Evolutionary conservation across 2,329 filamentous ascomycete species (phyloP).

Genomic region (Fragosphaeria purpurea): DNA sequence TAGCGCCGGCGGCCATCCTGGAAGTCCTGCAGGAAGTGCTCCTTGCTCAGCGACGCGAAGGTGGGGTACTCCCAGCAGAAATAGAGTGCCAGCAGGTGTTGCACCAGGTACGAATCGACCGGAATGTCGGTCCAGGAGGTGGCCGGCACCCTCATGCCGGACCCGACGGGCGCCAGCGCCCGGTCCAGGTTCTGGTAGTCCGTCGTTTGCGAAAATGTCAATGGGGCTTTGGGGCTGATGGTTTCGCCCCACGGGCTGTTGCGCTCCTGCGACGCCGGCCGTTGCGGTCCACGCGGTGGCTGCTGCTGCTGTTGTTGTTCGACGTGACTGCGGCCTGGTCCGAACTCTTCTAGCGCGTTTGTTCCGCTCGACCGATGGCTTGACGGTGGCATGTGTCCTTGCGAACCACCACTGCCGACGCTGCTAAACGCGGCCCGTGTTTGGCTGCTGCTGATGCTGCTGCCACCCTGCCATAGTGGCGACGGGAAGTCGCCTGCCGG

Average conservation of each 20-base stretch:
- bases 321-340: not conserved
- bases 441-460: constrained; percentile 21
- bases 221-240: no score
- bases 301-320: not conserved
- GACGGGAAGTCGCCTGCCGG: constrained; percentile 19
- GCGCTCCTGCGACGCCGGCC: constrained; percentile 18
- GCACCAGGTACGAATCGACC: constrained; percentile 45
- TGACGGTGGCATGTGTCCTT: constrained; percentile 23
- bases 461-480: constrained; percentile 22
- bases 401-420: constrained; percentile 19
- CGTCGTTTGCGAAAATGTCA: constrained; percentile 30
- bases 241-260: constrained; percentile 36
- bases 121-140: constrained; percentile 53
- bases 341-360: no score
- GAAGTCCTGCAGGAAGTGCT: constrained; percentile 60
- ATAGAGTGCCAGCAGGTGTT: constrained; percentile 56
- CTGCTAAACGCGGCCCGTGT: constrained; percentile 15
- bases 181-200: constrained; percentile 38
- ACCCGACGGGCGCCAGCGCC: constrained; percentile 34
- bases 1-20: constrained; percentile 49
- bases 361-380: not conserved
- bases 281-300: not conserved
- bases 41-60: constrained; percentile 61
- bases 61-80: constrained; percentile 71
- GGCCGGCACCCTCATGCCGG: constrained; percentile 32